These are phyloP conservation scores for Kalaharituber pfeilii DNA, from an alignment of 2,329 filamentous ascomycete species.

Conservation along the genomic window DNA sequence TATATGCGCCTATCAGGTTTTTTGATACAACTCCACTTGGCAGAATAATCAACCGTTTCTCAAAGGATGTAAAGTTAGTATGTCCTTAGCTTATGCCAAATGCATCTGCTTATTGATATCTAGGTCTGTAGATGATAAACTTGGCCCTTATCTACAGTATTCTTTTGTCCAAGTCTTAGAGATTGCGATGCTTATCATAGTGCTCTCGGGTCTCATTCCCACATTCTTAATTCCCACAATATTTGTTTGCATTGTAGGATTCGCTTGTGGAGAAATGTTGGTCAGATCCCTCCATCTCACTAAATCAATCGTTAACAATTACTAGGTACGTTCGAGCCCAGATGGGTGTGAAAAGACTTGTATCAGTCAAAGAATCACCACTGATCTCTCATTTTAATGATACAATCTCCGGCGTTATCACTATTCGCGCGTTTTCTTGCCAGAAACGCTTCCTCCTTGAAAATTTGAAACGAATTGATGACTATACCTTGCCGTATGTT, in stretches of 20 bases:
- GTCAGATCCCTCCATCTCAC: neutral
- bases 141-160: conserved; percentile 12
- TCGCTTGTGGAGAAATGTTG: conserved; percentile 13
- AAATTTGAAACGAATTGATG: conserved; percentile 84
- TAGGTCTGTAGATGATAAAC: conserved; percentile 11
- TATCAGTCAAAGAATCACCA: conserved; percentile 31
- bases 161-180: conserved; percentile 11
- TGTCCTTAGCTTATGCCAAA: neutral
- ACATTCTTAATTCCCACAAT: conserved; percentile 57
- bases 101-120: neutral
- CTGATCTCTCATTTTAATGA: conserved; percentile 87
- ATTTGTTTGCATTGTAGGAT: conserved; percentile 36
- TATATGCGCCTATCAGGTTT: conserved; percentile 43
- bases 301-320: neutral
- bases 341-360: conserved; percentile 15
- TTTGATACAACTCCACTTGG: conserved; percentile 83
- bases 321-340: conserved; percentile 15
- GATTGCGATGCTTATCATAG: conserved; percentile 45
- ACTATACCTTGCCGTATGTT: conserved; percentile 37
- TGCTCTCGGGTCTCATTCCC: conserved; percentile 66
- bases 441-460: conserved; percentile 63
- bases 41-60: conserved; percentile 72
- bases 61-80: conserved; percentile 13
- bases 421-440: conserved; percentile 66
- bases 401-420: conserved; percentile 67